Evolutionary conservation across 73 alveolate genomes (phyloP).

Genomic region (Tetrahymena elliotti): DNA sequence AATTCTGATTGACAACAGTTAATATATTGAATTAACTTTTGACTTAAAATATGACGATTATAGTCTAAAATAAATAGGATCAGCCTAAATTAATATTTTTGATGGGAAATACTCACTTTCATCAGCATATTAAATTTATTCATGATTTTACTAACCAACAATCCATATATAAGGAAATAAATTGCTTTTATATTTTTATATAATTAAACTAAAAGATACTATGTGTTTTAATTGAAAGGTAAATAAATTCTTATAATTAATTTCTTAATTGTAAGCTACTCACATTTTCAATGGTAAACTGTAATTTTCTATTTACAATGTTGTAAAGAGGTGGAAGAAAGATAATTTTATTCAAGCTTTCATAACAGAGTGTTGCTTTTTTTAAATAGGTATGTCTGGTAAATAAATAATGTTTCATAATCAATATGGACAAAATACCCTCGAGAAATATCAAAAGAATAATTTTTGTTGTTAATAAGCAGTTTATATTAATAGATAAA

Average conservation of each 20-base stretch:
- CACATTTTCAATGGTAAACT: no score
- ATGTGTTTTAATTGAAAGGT: not conserved
- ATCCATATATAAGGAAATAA: no score
- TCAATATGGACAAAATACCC: not conserved
- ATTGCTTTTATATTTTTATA: not conserved
- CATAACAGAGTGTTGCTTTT: no score
- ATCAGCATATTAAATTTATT: not conserved
- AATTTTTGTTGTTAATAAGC: not conserved
- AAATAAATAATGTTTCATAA: no score
- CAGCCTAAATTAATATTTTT: not conserved
- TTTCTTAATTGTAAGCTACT: no score
- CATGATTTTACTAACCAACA: not conserved
- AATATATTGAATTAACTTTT: not conserved
- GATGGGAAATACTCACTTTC: not conserved
- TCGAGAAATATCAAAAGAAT: no score
- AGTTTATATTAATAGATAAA: not conserved
- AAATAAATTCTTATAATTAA: no score
- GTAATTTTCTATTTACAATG: no score
- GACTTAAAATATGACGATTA: not conserved
- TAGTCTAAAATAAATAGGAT: not conserved
- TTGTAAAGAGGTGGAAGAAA: no score
- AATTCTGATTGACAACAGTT: no score
- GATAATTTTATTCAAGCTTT: no score
- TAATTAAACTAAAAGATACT: not conserved
- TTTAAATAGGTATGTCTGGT: no score